phyloP scores from a whole-genome alignment of 345 rosid genomes.

The Clarkia xantiana region DNA sequence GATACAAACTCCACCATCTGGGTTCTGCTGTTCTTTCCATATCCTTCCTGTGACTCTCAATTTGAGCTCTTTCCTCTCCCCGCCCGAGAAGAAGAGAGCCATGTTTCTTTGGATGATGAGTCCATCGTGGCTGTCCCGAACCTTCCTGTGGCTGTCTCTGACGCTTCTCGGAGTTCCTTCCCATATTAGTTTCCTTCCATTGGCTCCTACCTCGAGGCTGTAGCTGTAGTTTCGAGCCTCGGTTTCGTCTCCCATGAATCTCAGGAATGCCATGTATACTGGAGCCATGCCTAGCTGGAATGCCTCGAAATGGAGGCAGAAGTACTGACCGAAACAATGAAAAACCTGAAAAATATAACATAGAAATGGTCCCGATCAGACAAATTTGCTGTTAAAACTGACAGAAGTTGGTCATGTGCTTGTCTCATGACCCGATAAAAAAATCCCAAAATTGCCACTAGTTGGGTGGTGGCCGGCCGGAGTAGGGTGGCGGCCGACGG shows the following conservation, averaged over 20 bases:
- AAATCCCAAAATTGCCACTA: no score
- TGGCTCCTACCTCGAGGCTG: slow-evolving; percentile 92
- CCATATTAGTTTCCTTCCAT: slow-evolving; percentile 81
- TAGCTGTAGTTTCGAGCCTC: slow-evolving; percentile 81
- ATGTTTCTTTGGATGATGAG: slow-evolving; percentile 77
- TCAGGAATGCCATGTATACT: slow-evolving; percentile 89
- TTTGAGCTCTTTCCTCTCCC: slow-evolving; percentile 85
- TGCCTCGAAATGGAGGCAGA: slow-evolving; percentile 95
- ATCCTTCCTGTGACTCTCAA: slow-evolving; percentile 83
- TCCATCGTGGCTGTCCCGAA: slow-evolving; percentile 86
- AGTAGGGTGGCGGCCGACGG: no score
- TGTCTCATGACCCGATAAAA: no score
- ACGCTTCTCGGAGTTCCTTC: slow-evolving; percentile 86
- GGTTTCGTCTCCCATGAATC: slow-evolving; percentile 86
- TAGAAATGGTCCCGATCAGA: background rate
- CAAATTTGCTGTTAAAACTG: background rate
- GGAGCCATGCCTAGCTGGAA: slow-evolving; percentile 97
- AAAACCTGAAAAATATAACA: slow-evolving; percentile 41
- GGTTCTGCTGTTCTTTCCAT: slow-evolving; percentile 92
- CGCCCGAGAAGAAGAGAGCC: slow-evolving; percentile 96
- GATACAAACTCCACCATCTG: slow-evolving; percentile 70
- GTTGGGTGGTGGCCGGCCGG: no score
- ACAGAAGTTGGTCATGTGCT: no score
- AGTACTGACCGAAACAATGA: slow-evolving; percentile 88
- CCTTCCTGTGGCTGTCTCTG: slow-evolving; percentile 89